Evolutionary conservation across 1,139 yeast genomes (phyloP), one percentile per base, ranked within the genome.

Genomic region (Hemisphaericaspora xylofermentans): DNA sequence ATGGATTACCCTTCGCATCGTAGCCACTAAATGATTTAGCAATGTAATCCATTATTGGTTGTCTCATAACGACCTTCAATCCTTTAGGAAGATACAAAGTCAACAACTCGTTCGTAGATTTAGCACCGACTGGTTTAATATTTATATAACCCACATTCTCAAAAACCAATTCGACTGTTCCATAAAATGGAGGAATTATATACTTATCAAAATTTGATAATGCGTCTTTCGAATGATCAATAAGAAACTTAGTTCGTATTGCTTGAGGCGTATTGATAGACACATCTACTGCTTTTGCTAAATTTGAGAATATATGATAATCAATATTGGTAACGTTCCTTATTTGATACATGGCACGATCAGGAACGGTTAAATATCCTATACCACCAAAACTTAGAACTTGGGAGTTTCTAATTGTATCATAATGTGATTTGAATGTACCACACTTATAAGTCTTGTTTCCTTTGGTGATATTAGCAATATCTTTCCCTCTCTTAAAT

Each of bases 61-160:
- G 66, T 14, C 78, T 50, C 3, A 69, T 52, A 12, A 63, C 47
- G 1, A 64, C 60, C 8, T 60, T 61, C 3, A 68, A 40, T 2
- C 66, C 62, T 12, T 54, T 51, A 2, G 73, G 71, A 12, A 71
- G 47, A 42, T 61, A 65, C 9, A 72, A 53, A 27, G 59, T 60
- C 26, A 70, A 45, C 1, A 71, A 63, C 7, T 59, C 58, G 35
- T 64, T 61, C 13, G 52, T 50, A 1, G 26, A 25, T 41, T 64
- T 65, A 2, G 57, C 46, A 2, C 95, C 93, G 0, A 85, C 80
- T 1, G 88, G 82, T 18, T 74, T 75, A 28, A 88, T 57, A 40
- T 82, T 80, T 2, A 88, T 50, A 48, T 76, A 80, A 0, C 96
- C 96, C 13, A 84, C 56, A 41, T 84, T 84, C 38, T 82, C 78